Evolutionary conservation across 176 grass and related monocot genomes (phyloP).

Genomic region (Bothriochloa decipiens): DNA sequence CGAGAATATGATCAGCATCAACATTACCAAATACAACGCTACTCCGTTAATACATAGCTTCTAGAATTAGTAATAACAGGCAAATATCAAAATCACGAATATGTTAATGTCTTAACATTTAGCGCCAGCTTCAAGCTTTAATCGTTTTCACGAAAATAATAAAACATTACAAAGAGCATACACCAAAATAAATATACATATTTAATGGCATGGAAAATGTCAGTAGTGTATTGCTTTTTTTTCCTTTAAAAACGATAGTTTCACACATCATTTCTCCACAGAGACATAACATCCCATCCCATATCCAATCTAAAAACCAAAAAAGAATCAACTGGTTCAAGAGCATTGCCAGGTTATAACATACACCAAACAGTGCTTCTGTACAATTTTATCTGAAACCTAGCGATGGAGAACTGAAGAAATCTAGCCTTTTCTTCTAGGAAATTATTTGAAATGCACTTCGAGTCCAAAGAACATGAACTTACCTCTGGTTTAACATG

Average conservation of each 20-base stretch:
- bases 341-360: not conserved
- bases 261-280: not conserved
- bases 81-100: not conserved
- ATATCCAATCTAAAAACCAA: not conserved
- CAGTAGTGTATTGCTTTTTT: not conserved
- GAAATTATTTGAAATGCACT: too few relatives aligned
- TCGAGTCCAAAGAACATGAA: not conserved
- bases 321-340: slow-evolving; percentile 14
- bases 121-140: not conserved
- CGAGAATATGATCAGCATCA: not conserved
- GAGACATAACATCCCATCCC: not conserved
- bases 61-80: not conserved
- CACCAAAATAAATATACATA: not conserved
- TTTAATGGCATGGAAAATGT: not conserved
- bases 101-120: not conserved
- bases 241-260: not conserved
- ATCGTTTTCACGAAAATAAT: not conserved
- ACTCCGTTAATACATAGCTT: slow-evolving; percentile 4
- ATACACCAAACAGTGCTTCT: not conserved
- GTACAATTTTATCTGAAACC: not conserved
- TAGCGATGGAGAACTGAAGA: not conserved
- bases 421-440: slow-evolving; percentile 24
- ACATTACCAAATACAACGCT: slow-evolving; percentile 8
- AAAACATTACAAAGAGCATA: not conserved
- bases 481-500: slow-evolving; percentile 78